Base-by-base conservation (phyloP, 257 asterid species). In the Plantago ovata region DNA sequence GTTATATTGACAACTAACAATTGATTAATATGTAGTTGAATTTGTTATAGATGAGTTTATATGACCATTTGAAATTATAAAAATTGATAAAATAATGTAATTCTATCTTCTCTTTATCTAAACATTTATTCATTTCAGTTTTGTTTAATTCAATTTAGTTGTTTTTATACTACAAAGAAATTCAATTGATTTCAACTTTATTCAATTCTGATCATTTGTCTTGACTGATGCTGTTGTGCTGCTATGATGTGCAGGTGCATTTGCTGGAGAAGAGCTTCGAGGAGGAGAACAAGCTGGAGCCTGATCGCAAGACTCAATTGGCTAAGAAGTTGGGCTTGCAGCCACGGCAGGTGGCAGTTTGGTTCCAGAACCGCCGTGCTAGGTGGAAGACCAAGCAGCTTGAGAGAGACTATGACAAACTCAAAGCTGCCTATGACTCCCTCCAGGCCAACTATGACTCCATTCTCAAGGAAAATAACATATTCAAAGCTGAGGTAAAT, bases 331-430 rank as follows among this genome's bases (percentile, higher is more conserved):
- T 92, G 45, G 94, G 91, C 19, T 61, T 92, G 75, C 97, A 84
- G 94, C 97, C 97, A 21, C 62, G 98, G 58, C 98, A 92, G 89
- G 98, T 92, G 82, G 98, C 98, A 19, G 94, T 92, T 52, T 92
- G 98, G 98, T 92, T 92, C 80, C 98, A 92, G 71, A 92, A 92
- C 87, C 98, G 98, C 75, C 98, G 98, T 12, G 98, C 98, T 4
- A 77, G 98, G 73, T 92, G 97, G 95, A 92, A 92, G 87, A 85
- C 95, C 41, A 92, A 89, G 69, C 95, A 86, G 81, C 89, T 92
- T 0, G 98, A 92, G 76, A 84, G 84, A 74, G 98, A 92, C 50
- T 92, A 80, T 39, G 95, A 86, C 76, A 86, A 84, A 64, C 93
- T 92, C 28, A 88, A 89, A 62, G 81, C 97, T 60, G 81, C 95